Base-by-base conservation (phyloP, 2,329 filamentous ascomycete genomes). In the Diaporthe ampelina region DNA sequence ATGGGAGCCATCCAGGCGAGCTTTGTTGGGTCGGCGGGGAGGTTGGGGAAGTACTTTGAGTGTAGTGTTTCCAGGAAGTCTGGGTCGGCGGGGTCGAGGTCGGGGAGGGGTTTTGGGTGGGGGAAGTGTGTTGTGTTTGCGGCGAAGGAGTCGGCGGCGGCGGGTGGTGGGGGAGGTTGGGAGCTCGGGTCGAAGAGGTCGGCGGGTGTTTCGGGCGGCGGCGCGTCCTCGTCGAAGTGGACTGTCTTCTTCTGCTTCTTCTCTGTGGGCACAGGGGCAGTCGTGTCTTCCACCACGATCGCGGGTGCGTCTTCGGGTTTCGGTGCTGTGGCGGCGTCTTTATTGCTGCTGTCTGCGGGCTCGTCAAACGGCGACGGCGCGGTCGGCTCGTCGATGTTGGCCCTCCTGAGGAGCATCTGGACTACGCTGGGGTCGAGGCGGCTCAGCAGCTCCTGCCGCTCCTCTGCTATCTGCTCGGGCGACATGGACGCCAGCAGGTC, bases 21-120 rank as follows among this genome's bases (percentile, higher is more conserved):
- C 72, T 94, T 92, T 73, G 91, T 91, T 0, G 95, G 94, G 82
- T 97, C 94, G 72, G 95, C 91, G 2, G 95, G 91, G 1, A 98
- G 92, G 76, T 92, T 91, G 17, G 97, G 95, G 84, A 98, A 99
- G 88, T 98, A 99, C 83, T 98, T 98, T 29, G 91, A 85, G 86
- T 98, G 95, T 8, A 99, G 91, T 73, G 94, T 93, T 61, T 90
- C 85, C 74, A 98, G 91, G 85, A 98, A 98, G 80, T 94, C 88
- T 0, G 94, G 93, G 74, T 95, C 94, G 50, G 91, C 87, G 0
- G 95, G 95, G 81, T 98, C 94, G 76, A 98, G 92, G 74, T 95
- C 92, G 15, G 94, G 93, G 8, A 88, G 82, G 56, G 80, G 81
- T 13, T 83, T 86, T 2, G 83, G 85, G n/a, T 82, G 83, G 13